Conservation (phyloP, 2,329 filamentous ascomycete species). For the Fusarium pseudonygamai region DNA sequence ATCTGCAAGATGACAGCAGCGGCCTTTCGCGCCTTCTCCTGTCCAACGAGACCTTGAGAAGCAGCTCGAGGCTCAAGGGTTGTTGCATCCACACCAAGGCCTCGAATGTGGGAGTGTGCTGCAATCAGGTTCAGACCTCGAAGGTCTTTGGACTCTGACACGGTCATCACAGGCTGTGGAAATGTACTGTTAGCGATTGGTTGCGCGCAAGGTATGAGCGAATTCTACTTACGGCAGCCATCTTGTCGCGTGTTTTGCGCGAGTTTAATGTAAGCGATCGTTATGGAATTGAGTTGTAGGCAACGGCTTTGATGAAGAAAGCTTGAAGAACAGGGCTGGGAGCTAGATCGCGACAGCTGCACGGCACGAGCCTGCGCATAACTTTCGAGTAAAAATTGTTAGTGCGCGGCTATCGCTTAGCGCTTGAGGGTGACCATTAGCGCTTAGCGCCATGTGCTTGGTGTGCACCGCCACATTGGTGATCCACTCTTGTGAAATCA, state of each 20-base stretch:
- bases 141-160: slow-evolving; percentile 95
- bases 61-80: slow-evolving; percentile 85
- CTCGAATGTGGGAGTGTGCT: slow-evolving; percentile 97
- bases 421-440: neutral
- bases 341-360: slow-evolving; percentile 30
- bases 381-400: slow-evolving; percentile 12
- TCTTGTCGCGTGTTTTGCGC: slow-evolving; percentile 49
- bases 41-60: slow-evolving; percentile 94
- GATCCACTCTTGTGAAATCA: neutral
- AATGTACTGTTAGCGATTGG: slow-evolving; percentile 35
- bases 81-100: slow-evolving; percentile 90
- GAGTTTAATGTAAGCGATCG: slow-evolving; percentile 11
- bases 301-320: slow-evolving; percentile 13
- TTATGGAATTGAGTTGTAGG: slow-evolving; percentile 21
- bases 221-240: slow-evolving; percentile 62
- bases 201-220: slow-evolving; percentile 7
- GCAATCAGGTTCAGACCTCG: slow-evolving; percentile 97
- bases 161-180: slow-evolving; percentile 71
- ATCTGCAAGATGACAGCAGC: slow-evolving; percentile 97
- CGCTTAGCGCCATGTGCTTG: slow-evolving; percentile 25
- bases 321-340: slow-evolving; percentile 23
- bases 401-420: slow-evolving; percentile 33
- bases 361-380: slow-evolving; percentile 21
- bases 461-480: slow-evolving; percentile 25
- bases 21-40: slow-evolving; percentile 95